A percentile compares a stretch with the other conserved stretches of the same genome.
Conservation (phyloP, 495 filamentous ascomycete species). For the Aspergillus wentii region DNA sequence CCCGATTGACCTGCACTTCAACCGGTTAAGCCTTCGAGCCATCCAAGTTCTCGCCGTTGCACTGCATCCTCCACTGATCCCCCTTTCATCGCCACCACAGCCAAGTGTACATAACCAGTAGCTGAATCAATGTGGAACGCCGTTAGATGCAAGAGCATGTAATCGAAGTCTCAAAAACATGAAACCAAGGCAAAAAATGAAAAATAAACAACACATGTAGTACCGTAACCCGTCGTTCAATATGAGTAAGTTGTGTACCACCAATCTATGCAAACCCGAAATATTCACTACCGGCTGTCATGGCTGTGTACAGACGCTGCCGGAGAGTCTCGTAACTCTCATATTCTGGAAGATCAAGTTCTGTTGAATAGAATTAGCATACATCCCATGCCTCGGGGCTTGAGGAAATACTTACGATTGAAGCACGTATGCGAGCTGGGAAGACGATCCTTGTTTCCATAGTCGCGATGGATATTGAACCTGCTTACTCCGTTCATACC, state of each 20-base stretch:
- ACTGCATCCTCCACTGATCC: constrained; percentile 9
- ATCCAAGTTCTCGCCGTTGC: constrained; percentile 6
- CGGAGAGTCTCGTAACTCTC: constrained; percentile 91
- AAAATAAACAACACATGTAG: constrained; percentile 2
- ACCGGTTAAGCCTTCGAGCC: constrained; percentile 7
- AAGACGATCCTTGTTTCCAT: constrained; percentile 94
- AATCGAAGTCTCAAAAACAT: constrained; percentile 10
- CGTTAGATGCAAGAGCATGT: constrained; percentile 41
- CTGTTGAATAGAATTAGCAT: constrained; percentile 47
- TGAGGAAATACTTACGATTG: constrained; percentile 77
- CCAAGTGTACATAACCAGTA: constrained; percentile 16
- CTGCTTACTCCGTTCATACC: constrained; percentile 98
- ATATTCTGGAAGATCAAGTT: constrained; percentile 98
- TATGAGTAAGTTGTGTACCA: constrained; percentile 6
- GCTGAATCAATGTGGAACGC: constrained; percentile 29
- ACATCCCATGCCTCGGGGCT: not conserved
- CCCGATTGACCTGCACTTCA: constrained; percentile 44
- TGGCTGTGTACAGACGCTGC: constrained; percentile 83
- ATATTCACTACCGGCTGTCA: constrained; percentile 94
- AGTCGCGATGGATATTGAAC: constrained; percentile 99
- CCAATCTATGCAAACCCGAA: constrained; percentile 84
- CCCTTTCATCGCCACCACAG: constrained; percentile 10
- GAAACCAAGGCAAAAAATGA: constrained; percentile 6
- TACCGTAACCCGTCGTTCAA: constrained; percentile 7
- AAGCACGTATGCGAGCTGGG: constrained; percentile 98